phyloP scores from a whole-genome alignment of 306 rosid genomes.

The Prinsepia uniflora region DNA sequence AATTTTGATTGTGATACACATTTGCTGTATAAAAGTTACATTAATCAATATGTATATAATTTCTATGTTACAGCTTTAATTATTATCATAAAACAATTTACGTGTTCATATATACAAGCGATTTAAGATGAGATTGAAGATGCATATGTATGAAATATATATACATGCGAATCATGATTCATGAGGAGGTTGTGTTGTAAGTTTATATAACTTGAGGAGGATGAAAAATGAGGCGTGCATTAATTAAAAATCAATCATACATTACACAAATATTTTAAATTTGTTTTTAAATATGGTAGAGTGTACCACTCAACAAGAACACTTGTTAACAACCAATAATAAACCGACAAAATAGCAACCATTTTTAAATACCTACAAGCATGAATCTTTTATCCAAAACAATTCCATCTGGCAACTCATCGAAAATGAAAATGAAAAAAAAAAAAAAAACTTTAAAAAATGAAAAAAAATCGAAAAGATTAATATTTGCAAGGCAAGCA shows the following conservation, averaged over 20 bases:
- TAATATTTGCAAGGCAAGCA: slow-evolving; percentile 11
- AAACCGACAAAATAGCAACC: not conserved
- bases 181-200: not conserved
- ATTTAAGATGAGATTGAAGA: too few species aligned
- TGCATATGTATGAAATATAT: not conserved
- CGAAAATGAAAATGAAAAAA: not conserved
- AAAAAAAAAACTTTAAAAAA: not conserved
- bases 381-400: slow-evolving; percentile 2
- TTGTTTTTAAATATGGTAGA: not conserved
- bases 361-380: not conserved
- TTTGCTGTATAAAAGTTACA: too few species aligned
- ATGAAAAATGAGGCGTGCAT: not conserved
- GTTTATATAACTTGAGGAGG: not conserved
- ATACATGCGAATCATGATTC: not conserved
- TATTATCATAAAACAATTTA: too few species aligned
- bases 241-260: not conserved
- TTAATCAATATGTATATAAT: too few species aligned
- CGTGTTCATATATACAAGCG: too few species aligned
- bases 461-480: not conserved
- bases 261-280: not conserved
- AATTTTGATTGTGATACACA: too few species aligned
- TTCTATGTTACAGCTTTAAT: too few species aligned
- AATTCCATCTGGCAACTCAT: not conserved
- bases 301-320: slow-evolving; percentile 7
- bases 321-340: not conserved